Evolutionary conservation across 768 basidiomycete species (phyloP).

Genomic region (Candolleomyces eurysporus): DNA sequence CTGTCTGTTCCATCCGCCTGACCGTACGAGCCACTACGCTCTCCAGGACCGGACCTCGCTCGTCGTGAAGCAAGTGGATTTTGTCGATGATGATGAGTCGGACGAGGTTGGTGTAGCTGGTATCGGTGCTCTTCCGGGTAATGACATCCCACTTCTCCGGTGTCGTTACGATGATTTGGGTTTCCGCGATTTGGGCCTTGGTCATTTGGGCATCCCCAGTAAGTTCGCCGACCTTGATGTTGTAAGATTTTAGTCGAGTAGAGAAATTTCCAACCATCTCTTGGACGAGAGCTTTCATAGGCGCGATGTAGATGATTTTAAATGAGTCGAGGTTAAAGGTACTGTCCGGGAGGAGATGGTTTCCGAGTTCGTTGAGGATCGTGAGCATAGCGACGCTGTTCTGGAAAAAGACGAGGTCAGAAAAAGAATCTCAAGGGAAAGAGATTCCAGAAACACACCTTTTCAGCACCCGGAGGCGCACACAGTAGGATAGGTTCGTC

Average conservation of each 20-base stretch:
- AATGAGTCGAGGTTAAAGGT: slow-evolving; percentile 83
- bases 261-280: slow-evolving; percentile 98
- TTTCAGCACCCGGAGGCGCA: slow-evolving; percentile 97
- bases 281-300: slow-evolving; percentile 99
- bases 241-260: slow-evolving; percentile 62
- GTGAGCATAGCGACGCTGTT: slow-evolving; percentile 98
- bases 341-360: slow-evolving; percentile 82
- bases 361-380: slow-evolving; percentile 86
- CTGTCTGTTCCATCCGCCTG: slow-evolving; percentile 90
- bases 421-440: not conserved
- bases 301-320: slow-evolving; percentile 97
- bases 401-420: slow-evolving; percentile 39
- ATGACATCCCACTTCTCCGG: slow-evolving; percentile 99
- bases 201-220: slow-evolving; percentile 99
- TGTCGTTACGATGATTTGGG: slow-evolving; percentile 97
- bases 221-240: slow-evolving; percentile 89
- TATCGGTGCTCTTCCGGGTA: slow-evolving; percentile 96
- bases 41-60: slow-evolving; percentile 96
- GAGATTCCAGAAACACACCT: slow-evolving; percentile 54
- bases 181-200: slow-evolving; percentile 94
- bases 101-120: slow-evolving; percentile 96
- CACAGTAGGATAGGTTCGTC: slow-evolving; percentile 95
- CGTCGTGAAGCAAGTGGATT: slow-evolving; percentile 96
- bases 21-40: slow-evolving; percentile 88
- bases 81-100: slow-evolving; percentile 97